These are phyloP conservation scores for Ceratocystiopsis sp. DNA, from an alignment of 2,329 filamentous ascomycete genomes.

Conservation along the genomic window DNA sequence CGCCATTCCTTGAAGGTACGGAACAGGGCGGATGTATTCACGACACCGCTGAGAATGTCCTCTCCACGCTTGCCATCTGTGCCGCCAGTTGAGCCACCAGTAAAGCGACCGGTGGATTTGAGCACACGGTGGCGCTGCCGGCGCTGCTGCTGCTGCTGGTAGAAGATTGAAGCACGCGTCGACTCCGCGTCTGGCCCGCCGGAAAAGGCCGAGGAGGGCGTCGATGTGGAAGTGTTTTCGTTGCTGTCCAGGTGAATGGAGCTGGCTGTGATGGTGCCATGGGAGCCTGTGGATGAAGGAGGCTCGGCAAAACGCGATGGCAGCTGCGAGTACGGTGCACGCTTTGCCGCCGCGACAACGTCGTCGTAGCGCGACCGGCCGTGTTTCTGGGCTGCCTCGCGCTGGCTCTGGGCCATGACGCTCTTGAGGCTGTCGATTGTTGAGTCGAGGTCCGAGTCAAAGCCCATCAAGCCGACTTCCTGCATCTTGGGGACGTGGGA, in stretches of 20 bases:
- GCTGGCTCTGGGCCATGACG: constrained; percentile 8
- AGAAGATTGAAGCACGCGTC: constrained; percentile 7
- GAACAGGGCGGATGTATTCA: constrained; percentile 11
- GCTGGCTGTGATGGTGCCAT: constrained; percentile 10
- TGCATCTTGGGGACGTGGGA: too few relatives aligned
- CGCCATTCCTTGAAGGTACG: constrained; percentile 11
- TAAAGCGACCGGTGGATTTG: constrained; percentile 9
- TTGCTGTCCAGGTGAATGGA: constrained; percentile 4
- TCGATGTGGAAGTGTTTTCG: constrained; percentile 2
- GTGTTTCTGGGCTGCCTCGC: background rate
- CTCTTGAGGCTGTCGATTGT: constrained; percentile 10
- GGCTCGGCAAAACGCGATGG: constrained; percentile 10
- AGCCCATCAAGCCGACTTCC: too few relatives aligned
- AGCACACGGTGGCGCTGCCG: constrained; percentile 7
- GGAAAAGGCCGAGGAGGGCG: constrained; percentile 6
- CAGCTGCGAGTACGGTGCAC: constrained; percentile 7
- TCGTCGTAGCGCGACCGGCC: constrained; percentile 21
- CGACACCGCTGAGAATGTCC: constrained; percentile 7
- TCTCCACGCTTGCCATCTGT: constrained; percentile 2
- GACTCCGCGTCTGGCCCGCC: constrained; percentile 10
- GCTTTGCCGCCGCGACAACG: constrained; percentile 7
- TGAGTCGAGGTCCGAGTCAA: constrained; percentile 9
- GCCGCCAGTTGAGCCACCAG: background rate
- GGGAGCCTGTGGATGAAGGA: constrained; percentile 11
- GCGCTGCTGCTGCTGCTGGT: constrained; percentile 5